Percentiles rank a stretch among this genome's conserved stretches.
These are phyloP conservation scores for Metarhizium robertsii DNA, from an alignment of 2,329 filamentous ascomycete species.

Conservation along the genomic window DNA sequence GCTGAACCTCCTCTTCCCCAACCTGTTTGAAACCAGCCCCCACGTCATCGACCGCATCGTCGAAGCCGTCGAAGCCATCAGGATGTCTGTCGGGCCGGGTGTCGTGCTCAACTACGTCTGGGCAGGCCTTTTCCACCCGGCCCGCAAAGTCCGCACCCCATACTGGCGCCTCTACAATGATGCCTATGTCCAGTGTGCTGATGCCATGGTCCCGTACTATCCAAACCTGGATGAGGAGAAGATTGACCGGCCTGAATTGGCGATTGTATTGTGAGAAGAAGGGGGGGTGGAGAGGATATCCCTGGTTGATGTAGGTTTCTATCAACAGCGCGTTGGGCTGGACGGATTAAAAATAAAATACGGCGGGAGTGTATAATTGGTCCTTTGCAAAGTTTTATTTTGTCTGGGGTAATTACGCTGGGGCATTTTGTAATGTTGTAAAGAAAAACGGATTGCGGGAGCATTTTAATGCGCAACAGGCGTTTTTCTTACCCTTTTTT, in stretches of 20 bases:
- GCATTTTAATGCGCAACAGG: neutral
- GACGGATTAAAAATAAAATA: neutral
- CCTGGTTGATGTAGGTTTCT: neutral
- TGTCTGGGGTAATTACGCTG: neutral
- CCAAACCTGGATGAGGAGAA: slow-evolving; percentile 76
- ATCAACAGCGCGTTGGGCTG: neutral
- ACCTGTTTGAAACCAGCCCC: slow-evolving; percentile 93
- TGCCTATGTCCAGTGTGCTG: slow-evolving; percentile 86
- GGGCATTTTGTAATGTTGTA: neutral
- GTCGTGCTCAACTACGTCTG: slow-evolving; percentile 96
- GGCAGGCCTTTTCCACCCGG: slow-evolving; percentile 95
- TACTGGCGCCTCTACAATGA: slow-evolving; percentile 98
- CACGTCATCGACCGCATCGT: slow-evolving; percentile 98
- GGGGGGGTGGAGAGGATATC: neutral
- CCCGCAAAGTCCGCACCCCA: slow-evolving; percentile 83
- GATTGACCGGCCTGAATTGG: slow-evolving; percentile 69
- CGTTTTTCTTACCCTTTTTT: neutral
- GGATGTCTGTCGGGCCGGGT: slow-evolving; percentile 86
- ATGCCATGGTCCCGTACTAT: slow-evolving; percentile 95
- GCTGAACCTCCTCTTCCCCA: slow-evolving; percentile 91
- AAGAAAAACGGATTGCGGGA: neutral
- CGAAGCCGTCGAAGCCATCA: slow-evolving; percentile 92
- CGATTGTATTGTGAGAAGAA: slow-evolving; percentile 62
- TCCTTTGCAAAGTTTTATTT: neutral
- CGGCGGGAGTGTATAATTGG: neutral